A percentile compares a stretch with the other conserved stretches of the same genome.
Evolutionary conservation across 2,329 filamentous ascomycete species (phyloP).

Genomic region (Colletotrichum musae): DNA sequence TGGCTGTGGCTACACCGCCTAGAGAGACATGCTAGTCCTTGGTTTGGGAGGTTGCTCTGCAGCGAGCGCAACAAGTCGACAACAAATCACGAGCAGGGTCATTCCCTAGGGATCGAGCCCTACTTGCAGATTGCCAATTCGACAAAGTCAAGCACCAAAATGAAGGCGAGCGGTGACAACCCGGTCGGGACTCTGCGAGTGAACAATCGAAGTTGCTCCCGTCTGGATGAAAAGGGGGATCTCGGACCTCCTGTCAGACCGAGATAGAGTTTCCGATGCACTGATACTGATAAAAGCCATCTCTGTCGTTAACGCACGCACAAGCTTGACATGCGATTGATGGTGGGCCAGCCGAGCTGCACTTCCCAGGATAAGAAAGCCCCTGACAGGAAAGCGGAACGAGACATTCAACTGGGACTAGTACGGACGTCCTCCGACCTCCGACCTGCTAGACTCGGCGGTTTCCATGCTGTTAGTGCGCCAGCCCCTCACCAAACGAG

Average conservation of each 20-base stretch:
- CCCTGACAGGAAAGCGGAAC: constrained; percentile 38
- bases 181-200: not conserved
- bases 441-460: constrained; percentile 38
- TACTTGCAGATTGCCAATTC: constrained; percentile 36
- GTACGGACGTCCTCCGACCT: constrained; percentile 39
- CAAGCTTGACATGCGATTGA: constrained; percentile 28
- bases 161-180: constrained; percentile 30
- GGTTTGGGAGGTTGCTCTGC: constrained; percentile 22
- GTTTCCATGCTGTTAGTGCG: constrained; percentile 33
- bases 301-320: constrained; percentile 24
- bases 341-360: constrained; percentile 21
- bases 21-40: constrained; percentile 36
- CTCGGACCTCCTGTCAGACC: constrained; percentile 38
- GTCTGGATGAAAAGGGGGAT: not conserved
- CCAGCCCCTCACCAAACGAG: constrained; percentile 34
- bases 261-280: constrained; percentile 38
- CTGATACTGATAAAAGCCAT: constrained; percentile 37
- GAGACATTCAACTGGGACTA: constrained; percentile 35
- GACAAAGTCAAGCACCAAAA: constrained; percentile 34
- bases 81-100: constrained; percentile 23
- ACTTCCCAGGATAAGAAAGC: constrained; percentile 11
- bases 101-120: constrained; percentile 22
- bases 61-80: constrained; percentile 4
- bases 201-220: not conserved
- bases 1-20: constrained; percentile 34